phyloP scores from a whole-genome alignment of 108 stramenopile genomes.

The Fragilariopsis cylindrus region DNA sequence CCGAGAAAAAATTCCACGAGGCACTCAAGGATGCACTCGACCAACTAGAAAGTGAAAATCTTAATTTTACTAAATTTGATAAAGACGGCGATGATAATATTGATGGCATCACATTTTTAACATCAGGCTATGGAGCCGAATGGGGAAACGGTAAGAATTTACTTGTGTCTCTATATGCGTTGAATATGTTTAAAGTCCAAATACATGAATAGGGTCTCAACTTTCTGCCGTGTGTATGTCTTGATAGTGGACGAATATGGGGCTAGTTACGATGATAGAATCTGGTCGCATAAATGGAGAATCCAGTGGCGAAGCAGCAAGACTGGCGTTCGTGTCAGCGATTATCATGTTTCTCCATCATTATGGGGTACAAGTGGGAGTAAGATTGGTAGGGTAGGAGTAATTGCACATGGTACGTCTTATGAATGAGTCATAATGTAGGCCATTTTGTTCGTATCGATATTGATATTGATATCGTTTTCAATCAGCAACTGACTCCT shows the following conservation, averaged over 20 bases:
- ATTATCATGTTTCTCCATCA: conserved; percentile 33
- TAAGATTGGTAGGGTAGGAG: conserved; percentile 37
- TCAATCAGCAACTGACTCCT: background rate
- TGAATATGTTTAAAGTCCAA: background rate
- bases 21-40: conserved; percentile 20
- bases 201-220: too few relatives aligned
- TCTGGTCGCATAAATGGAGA: conserved; percentile 44
- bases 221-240: too few relatives aligned
- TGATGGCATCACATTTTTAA: conserved; percentile 66
- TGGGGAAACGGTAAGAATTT: conserved; percentile 13
- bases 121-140: conserved; percentile 74
- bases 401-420: conserved; percentile 35
- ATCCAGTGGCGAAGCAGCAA: conserved; percentile 1
- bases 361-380: conserved; percentile 30
- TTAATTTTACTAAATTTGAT: conserved; percentile 31
- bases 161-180: background rate
- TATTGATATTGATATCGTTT: background rate
- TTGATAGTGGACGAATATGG: background rate
- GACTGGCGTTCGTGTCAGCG: conserved; percentile 13
- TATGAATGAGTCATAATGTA: background rate
- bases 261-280: conserved; percentile 15
- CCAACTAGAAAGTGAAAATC: conserved; percentile 4
- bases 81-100: conserved; percentile 30
- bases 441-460: background rate
- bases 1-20: conserved; percentile 20